Evolutionary conservation across 345 rosid genomes (phyloP), one percentile per base, ranked within the genome.

Genomic region (Aegle marmelos): DNA sequence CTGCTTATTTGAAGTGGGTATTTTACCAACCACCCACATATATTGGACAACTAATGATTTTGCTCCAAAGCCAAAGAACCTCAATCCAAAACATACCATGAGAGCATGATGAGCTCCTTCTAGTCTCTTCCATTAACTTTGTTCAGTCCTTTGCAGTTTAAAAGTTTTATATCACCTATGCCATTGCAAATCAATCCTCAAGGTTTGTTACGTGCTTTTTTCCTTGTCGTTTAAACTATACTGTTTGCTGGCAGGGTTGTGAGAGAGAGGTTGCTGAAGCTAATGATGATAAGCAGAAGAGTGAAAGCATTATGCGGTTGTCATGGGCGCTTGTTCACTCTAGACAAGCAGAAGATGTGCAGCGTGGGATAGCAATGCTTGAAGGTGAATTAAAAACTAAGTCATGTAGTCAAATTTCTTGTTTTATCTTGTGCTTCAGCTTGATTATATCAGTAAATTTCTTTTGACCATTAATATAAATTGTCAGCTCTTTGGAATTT

Each of bases 261-360:
- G 99, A 95, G 86, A 89, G 89, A 84, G 98, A 92, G 81, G 89
- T 85, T 72, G 86, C 84, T 45, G 92, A 88, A 8, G 88, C 93
- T 50, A 76, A 75, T 22, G 80, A 88, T 64, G 88, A 91, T 68
- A 88, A 89, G 22, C 68, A 65, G 48, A 90, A 90, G 83, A 87
- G 75, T 62, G 92, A 92, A 57, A 84, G 91, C 86, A 81, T 92
- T 9, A 93, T 89, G 93, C 73, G 97, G n/a, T 83, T 93, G 74
- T 92, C 98, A 13, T 93, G 98, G 98, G 91, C 95, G 31, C 97
- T 93, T 76, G 97, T 89, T 80, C 98, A 92, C 80, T 93, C 98
- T 13, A 86, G 85, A 14, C 91, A 89, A 77, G 73, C 87, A 4
- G 98, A 89, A 81, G 91, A 92, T 70, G 89, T 90, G 70, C 97